Conservation (phyloP, 2,329 filamentous ascomycete species). For the Verticillium nonalfalfae region DNA sequence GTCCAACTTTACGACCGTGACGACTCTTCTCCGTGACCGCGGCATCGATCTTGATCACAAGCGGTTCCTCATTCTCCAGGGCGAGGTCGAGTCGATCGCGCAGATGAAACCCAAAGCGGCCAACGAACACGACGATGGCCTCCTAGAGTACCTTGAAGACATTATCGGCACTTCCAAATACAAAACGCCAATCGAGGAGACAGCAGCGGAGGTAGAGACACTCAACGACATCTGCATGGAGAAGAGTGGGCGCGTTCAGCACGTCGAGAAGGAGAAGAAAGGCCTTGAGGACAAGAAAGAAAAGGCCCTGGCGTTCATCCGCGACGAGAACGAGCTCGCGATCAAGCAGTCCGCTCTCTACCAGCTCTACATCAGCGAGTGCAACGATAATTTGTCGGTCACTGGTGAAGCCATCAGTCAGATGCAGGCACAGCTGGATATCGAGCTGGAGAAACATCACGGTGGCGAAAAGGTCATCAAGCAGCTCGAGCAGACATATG, state of each 20-base stretch:
- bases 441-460: conserved; percentile 85
- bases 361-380: conserved; percentile 85
- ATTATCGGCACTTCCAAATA: conserved; percentile 99
- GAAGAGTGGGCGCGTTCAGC: conserved; percentile 91
- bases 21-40: conserved; percentile 74
- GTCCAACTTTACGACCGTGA: conserved; percentile 90
- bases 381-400: conserved; percentile 80
- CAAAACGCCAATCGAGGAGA: conserved; percentile 93
- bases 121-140: conserved; percentile 91
- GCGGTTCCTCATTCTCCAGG: conserved; percentile 93
- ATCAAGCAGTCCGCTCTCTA: conserved; percentile 88
- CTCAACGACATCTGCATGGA: conserved; percentile 93
- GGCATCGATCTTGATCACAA: conserved; percentile 98
- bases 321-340: conserved; percentile 87
- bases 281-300: conserved; percentile 94
- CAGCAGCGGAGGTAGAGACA: conserved; percentile 80
- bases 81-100: conserved; percentile 96
- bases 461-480: conserved; percentile 89
- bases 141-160: conserved; percentile 94
- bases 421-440: conserved; percentile 79
- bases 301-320: conserved; percentile 80
- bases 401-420: conserved; percentile 87
- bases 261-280: conserved; percentile 96
- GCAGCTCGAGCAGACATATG: conserved; percentile 77
- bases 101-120: conserved; percentile 98